Percentiles rank a stretch among this genome's conserved stretches.
Evolutionary conservation across 495 filamentous ascomycete species (phyloP).

Genomic region (Massariosphaeria phaeospora): DNA sequence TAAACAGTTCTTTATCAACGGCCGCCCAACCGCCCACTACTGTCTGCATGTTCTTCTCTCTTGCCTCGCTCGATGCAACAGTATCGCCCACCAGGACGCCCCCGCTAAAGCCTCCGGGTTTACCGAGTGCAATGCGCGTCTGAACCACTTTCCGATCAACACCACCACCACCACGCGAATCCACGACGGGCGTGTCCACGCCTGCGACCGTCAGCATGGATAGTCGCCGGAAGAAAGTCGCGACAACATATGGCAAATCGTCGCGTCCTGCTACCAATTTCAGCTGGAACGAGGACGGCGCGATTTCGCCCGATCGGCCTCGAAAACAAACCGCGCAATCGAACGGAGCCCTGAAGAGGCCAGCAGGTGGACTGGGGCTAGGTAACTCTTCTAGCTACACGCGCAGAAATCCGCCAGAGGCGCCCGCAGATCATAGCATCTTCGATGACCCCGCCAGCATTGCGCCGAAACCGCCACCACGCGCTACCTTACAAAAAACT

Average conservation of each 20-base stretch:
- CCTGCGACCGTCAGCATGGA: slow-evolving; percentile 21
- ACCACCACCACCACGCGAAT: neutral
- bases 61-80: neutral
- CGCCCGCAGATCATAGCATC: slow-evolving; percentile 2
- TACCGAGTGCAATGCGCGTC: slow-evolving; percentile 4
- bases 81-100: neutral
- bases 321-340: slow-evolving; percentile 8
- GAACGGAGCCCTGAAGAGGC: slow-evolving; percentile 3
- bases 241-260: slow-evolving; percentile 34
- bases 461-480: slow-evolving; percentile 34
- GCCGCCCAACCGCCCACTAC: neutral
- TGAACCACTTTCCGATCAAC: neutral
- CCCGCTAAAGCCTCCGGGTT: neutral
- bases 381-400: neutral
- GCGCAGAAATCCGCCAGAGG: neutral
- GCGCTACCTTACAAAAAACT: neutral
- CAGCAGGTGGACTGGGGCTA: neutral
- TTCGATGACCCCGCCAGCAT: slow-evolving; percentile 42
- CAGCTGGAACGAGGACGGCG: slow-evolving; percentile 5
- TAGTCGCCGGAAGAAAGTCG: slow-evolving; percentile 23
- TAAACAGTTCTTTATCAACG: slow-evolving; percentile 1
- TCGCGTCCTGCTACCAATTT: slow-evolving; percentile 18
- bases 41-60: neutral
- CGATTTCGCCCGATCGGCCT: slow-evolving; percentile 25
- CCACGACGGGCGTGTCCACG: slow-evolving; percentile 19